Evolutionary conservation across 2,329 filamentous ascomycete genomes (phyloP).

Genomic region (Magnaporthales sp.): DNA sequence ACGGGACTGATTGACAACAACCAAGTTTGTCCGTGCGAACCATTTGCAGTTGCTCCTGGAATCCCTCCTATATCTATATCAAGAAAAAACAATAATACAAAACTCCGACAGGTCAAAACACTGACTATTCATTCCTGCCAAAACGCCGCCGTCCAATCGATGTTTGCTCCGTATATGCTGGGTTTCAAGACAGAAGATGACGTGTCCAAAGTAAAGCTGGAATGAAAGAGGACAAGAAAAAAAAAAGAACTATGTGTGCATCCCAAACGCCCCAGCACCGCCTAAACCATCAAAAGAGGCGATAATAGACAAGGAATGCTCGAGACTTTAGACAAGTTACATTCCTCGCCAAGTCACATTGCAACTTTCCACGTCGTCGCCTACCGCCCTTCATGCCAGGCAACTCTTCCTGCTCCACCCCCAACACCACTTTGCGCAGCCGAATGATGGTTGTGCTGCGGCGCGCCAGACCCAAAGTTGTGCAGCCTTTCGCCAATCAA

Average conservation of each 20-base stretch:
- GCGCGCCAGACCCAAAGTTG: slow-evolving; percentile 59
- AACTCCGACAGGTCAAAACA: not conserved
- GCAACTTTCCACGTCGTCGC: not conserved
- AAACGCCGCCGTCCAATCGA: not conserved
- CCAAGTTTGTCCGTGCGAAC: not conserved
- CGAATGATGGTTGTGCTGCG: not conserved
- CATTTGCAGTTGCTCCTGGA: not conserved
- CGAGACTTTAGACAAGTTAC: not conserved
- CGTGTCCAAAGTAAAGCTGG: not conserved
- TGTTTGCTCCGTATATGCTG: not conserved
- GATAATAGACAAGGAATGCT: not conserved
- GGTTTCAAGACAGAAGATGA: not conserved
- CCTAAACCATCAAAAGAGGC: not conserved
- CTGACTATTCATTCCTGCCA: not conserved
- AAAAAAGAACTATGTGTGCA: not conserved
- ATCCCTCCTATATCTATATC: not conserved
- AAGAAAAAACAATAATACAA: not conserved
- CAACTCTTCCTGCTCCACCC: not conserved
- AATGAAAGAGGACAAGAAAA: not conserved
- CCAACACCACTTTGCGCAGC: not conserved
- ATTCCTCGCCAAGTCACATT: not conserved
- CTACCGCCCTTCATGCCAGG: not conserved
- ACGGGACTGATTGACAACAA: not conserved
- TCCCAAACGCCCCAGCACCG: not conserved
- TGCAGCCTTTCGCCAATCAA: slow-evolving; percentile 89